Conservation (phyloP, 495 filamentous ascomycete species). For the Talaromyces stipitatus region DNA sequence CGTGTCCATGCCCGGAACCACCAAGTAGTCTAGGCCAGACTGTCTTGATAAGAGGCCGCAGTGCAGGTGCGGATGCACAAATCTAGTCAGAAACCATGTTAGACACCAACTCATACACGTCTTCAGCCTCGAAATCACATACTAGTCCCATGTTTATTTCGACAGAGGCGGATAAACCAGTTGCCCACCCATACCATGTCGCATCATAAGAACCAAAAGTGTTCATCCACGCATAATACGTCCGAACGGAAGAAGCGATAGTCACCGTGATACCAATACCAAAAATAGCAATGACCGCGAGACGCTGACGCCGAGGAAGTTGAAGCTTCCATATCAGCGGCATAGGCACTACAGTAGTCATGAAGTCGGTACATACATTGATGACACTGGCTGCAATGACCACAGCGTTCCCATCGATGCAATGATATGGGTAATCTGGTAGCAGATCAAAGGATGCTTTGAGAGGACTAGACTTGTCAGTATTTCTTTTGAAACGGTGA, state of each 20-base stretch:
- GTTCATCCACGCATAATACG: conserved; percentile 42
- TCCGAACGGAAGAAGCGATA: conserved; percentile 48
- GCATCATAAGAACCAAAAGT: conserved; percentile 42
- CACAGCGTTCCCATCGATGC: conserved; percentile 41
- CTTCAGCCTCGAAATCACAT: conserved; percentile 22
- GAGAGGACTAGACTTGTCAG: conserved; percentile 32
- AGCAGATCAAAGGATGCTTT: conserved; percentile 45
- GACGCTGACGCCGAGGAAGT: conserved; percentile 44
- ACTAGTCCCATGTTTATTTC: conserved; percentile 57
- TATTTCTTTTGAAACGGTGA: conserved; percentile 2
- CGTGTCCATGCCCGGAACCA: not conserved
- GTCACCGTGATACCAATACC: conserved; percentile 50
- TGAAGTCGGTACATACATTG: conserved; percentile 53
- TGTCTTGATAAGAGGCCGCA: conserved; percentile 41
- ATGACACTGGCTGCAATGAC: conserved; percentile 49
- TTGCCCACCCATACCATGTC: conserved; percentile 47
- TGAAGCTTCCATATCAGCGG: conserved; percentile 49
- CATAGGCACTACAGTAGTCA: conserved; percentile 51
- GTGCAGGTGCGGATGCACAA: conserved; percentile 48
- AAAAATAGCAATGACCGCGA: conserved; percentile 52
- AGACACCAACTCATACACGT: not conserved
- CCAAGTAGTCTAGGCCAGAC: conserved; percentile 34
- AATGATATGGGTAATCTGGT: conserved; percentile 24
- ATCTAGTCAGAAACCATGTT: conserved; percentile 24
- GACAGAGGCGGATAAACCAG: conserved; percentile 44